Conservation (phyloP, 1,284 basidiomycete species). For the Takashimella tepidaria region DNA sequence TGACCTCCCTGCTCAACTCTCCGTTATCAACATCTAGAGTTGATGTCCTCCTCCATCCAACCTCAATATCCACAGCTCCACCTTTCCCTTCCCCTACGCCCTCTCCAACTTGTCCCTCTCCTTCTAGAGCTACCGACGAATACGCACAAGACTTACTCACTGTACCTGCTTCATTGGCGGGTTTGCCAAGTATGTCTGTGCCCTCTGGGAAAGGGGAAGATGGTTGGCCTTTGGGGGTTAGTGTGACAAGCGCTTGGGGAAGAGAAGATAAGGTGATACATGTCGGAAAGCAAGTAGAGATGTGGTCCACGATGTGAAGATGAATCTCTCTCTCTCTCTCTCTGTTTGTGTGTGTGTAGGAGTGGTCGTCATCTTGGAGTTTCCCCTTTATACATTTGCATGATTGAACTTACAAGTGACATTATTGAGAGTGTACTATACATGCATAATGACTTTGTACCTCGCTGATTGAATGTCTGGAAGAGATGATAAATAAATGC, state of each 20-base stretch:
- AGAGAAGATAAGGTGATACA: constrained; percentile 61
- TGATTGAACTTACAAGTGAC: no score
- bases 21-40: constrained; percentile 61
- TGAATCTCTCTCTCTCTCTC: no score
- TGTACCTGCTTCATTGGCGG: constrained; percentile 84
- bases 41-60: constrained; percentile 77
- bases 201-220: constrained; percentile 56
- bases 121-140: constrained; percentile 27
- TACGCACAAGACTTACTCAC: constrained; percentile 93
- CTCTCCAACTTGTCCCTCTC: background rate
- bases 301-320: no score
- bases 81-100: constrained; percentile 40
- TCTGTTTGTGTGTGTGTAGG: no score
- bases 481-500: no score
- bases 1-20: constrained; percentile 52
- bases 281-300: constrained; percentile 49
- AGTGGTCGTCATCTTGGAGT: no score
- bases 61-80: constrained; percentile 74
- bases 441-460: no score
- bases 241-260: constrained; percentile 87
- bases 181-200: constrained; percentile 74
- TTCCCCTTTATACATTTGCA: no score
- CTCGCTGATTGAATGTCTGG: no score
- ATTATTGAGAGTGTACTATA: no score
- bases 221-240: constrained; percentile 81